Percentiles rank a stretch among this genome's conserved stretches.
phyloP scores from a whole-genome alignment of 179 eudicot species.

The Beta macrorhiza region DNA sequence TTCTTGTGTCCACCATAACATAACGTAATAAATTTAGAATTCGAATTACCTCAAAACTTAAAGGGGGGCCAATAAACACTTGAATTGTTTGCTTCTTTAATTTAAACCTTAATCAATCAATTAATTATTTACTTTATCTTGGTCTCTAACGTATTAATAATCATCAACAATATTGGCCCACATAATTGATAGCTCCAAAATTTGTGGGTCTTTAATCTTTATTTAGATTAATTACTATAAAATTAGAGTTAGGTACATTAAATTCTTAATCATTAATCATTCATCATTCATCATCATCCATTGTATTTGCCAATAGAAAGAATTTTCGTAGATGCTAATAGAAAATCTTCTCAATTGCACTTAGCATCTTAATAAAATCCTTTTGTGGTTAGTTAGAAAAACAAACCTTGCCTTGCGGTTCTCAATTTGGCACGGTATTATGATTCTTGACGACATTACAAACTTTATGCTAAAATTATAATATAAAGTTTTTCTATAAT shows the following conservation, averaged over 20 bases:
- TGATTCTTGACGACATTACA: constrained; percentile 21
- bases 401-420: constrained; percentile 33
- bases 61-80: not conserved
- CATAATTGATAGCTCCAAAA: constrained; percentile 12
- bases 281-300: constrained; percentile 10
- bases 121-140: not conserved
- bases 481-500: not conserved
- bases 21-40: not conserved
- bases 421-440: constrained; percentile 17
- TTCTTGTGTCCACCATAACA: too few relatives aligned
- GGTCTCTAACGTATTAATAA: not conserved
- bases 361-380: constrained; percentile 16
- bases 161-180: not conserved
- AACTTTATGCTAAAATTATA: constrained; percentile 14
- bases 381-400: constrained; percentile 23
- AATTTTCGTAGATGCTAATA: not conserved
- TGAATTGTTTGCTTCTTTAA: too few relatives aligned
- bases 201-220: constrained; percentile 10
- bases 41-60: not conserved
- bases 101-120: not conserved
- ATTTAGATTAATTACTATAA: not conserved
- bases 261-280: not conserved
- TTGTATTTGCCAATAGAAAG: constrained; percentile 16
- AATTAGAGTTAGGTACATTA: not conserved
- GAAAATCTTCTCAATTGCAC: constrained; percentile 12